Percentiles rank a stretch among this genome's conserved stretches.
phyloP scores from a whole-genome alignment of 768 basidiomycete genomes.

The Piloderma croceum region DNA sequence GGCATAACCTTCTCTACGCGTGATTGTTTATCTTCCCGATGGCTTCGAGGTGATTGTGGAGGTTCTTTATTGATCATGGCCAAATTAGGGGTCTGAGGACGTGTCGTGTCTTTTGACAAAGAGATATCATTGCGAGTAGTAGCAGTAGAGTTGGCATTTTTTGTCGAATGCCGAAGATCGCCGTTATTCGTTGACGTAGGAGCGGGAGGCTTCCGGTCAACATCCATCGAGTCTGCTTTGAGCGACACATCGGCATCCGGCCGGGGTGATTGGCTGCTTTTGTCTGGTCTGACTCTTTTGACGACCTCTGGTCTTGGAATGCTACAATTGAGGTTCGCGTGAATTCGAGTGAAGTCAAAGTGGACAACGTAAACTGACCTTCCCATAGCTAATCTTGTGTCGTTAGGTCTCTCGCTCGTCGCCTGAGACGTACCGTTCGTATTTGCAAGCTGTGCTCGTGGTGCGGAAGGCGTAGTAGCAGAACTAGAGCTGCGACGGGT shows the following conservation, averaged over 20 bases:
- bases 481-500: conserved; percentile 30
- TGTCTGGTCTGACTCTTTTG: conserved; percentile 45
- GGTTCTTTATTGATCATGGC: conserved; percentile 20
- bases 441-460: conserved; percentile 48
- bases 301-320: conserved; percentile 79
- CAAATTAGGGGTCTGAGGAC: conserved; percentile 9
- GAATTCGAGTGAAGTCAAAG: too few relatives aligned
- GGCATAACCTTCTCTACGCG: conserved; percentile 56
- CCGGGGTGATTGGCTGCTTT: conserved; percentile 31
- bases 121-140: conserved; percentile 12
- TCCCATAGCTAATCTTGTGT: too few relatives aligned
- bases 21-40: conserved; percentile 37
- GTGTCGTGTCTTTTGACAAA: conserved; percentile 15
- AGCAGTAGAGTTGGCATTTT: conserved; percentile 19
- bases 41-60: conserved; percentile 33
- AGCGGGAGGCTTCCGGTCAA: conserved; percentile 17
- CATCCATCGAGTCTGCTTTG: conserved; percentile 31
- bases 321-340: conserved; percentile 38
- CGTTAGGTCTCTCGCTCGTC: too few relatives aligned
- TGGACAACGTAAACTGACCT: too few relatives aligned
- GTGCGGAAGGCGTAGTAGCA: conserved; percentile 46
- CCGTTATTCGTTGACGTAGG: not conserved
- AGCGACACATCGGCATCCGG: conserved; percentile 23
- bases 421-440: too few relatives aligned
- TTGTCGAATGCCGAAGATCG: conserved; percentile 21